Percentiles rank a stretch among this genome's conserved stretches.
Evolutionary conservation across 345 rosid genomes (phyloP).

Genomic region (Ricinus communis): DNA sequence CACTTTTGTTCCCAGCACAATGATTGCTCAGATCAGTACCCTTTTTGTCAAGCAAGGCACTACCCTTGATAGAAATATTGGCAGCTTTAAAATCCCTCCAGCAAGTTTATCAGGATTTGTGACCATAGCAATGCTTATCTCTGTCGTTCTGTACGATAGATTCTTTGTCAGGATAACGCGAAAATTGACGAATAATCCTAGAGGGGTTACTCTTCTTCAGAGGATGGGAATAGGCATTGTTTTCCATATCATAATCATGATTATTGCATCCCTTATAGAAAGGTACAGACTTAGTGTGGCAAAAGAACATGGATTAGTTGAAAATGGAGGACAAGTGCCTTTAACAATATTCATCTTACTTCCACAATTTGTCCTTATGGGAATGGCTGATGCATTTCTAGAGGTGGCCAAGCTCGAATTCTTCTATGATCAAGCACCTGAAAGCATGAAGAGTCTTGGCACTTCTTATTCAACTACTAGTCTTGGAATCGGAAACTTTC

Average conservation of each 20-base stretch:
- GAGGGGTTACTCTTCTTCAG: conserved; percentile 80
- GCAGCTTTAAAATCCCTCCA: conserved; percentile 64
- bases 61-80: conserved; percentile 59
- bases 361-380: conserved; percentile 82
- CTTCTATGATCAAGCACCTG: conserved; percentile 94
- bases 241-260: conserved; percentile 63
- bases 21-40: conserved; percentile 72
- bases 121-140: conserved; percentile 60
- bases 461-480: conserved; percentile 60
- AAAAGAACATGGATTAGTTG: conserved; percentile 42
- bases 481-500: conserved; percentile 65
- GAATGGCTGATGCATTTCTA: conserved; percentile 68
- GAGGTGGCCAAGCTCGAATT: conserved; percentile 81
- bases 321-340: conserved; percentile 56
- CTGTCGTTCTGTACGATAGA: conserved; percentile 59
- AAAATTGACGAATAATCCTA: conserved; percentile 57
- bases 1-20: conserved; percentile 79
- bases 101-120: conserved; percentile 66
- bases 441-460: conserved; percentile 89
- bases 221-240: conserved; percentile 70
- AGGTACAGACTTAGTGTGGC: conserved; percentile 57
- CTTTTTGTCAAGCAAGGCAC: conserved; percentile 93
- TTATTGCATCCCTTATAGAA: conserved; percentile 52
- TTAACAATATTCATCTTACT: conserved; percentile 62
- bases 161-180: conserved; percentile 44